These are phyloP conservation scores for Nakazawaea peltata DNA, from an alignment of 805 yeast genomes.

Conservation along the genomic window DNA sequence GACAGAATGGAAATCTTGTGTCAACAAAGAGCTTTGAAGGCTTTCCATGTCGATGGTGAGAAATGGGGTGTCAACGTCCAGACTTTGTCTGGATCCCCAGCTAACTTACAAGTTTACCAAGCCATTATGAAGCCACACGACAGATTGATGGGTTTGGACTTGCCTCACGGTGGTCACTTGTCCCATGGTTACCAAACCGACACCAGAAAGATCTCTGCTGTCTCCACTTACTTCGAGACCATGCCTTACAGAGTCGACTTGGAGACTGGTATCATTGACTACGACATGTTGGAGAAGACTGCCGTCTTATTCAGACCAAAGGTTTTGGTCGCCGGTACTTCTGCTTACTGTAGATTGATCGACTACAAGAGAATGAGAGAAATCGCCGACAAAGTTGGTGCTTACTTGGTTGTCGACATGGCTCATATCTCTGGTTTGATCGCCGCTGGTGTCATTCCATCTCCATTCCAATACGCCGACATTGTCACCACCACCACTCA, in stretches of 20 bases:
- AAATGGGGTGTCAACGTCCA: conserved; percentile 99
- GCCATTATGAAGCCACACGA: conserved; percentile 94
- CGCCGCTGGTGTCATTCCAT: conserved; percentile 88
- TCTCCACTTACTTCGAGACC: conserved; percentile 92
- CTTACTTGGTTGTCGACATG: conserved; percentile 90
- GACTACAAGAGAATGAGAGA: conserved; percentile 87
- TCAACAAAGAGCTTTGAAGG: conserved; percentile 89
- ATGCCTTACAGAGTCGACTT: conserved; percentile 94
- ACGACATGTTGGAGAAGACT: conserved; percentile 75
- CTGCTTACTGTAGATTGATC: conserved; percentile 87
- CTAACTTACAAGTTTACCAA: conserved; percentile 93
- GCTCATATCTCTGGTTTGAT: conserved; percentile 96
- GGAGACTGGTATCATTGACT: conserved; percentile 86
- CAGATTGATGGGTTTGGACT: conserved; percentile 94
- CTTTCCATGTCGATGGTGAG: conserved; percentile 71
- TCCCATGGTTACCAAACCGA: conserved; percentile 96
- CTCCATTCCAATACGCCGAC: conserved; percentile 91
- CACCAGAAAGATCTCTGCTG: conserved; percentile 79
- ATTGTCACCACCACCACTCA: conserved; percentile 97
- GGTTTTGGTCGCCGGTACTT: conserved; percentile 92
- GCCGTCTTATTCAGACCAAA: conserved; percentile 90
- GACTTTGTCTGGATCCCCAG: conserved; percentile 95
- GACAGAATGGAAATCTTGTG: conserved; percentile 90
- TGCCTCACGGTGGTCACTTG: conserved; percentile 98
- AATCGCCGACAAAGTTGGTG: conserved; percentile 90